phyloP scores from a whole-genome alignment of 257 asterid genomes.

The Solanum piurae region DNA sequence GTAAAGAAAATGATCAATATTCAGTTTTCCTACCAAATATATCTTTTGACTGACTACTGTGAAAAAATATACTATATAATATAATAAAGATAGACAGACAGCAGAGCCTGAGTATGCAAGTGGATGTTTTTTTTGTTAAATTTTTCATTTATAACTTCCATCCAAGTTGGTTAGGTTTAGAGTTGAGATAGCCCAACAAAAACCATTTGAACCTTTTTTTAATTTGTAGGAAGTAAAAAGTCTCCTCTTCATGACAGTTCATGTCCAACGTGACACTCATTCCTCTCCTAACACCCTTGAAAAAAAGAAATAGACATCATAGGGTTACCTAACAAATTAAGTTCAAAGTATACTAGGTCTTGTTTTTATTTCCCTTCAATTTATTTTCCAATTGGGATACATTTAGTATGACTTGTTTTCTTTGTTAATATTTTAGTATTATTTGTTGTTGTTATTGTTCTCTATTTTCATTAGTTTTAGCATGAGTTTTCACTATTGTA shows the following conservation, averaged over 20 bases:
- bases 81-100: background rate
- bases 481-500: background rate
- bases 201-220: background rate
- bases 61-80: background rate
- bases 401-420: background rate
- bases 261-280: background rate
- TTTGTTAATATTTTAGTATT: background rate
- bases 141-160: background rate
- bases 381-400: background rate
- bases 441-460: background rate
- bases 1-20: background rate
- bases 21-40: background rate
- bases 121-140: background rate
- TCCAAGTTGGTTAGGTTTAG: background rate
- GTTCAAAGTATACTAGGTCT: background rate
- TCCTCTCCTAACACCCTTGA: background rate
- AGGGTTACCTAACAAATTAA: background rate
- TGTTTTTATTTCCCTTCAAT: background rate
- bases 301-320: background rate
- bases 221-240: background rate
- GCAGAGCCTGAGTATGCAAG: background rate
- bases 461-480: background rate
- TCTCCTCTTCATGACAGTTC: background rate
- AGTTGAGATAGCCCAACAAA: background rate
- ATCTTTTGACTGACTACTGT: background rate